Evolutionary conservation across 176 grass and related monocot species (phyloP), one percentile per base, ranked within the genome.

Genomic region (Tillandsia fasciculata): DNA sequence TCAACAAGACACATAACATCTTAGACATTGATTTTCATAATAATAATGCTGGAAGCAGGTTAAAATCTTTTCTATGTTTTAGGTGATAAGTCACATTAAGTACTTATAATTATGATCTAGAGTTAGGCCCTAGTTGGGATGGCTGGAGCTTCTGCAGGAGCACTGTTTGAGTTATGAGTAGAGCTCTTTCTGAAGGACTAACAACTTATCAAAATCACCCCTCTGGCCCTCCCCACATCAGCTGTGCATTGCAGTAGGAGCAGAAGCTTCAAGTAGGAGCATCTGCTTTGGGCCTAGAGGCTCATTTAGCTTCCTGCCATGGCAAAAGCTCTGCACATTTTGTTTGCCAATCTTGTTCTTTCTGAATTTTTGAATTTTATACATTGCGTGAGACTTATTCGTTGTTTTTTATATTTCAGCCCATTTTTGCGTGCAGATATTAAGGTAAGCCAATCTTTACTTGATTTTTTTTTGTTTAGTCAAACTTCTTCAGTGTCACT

Each of bases 381-480:
- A 11, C 2, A n/a, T 72, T 61, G 13, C 73, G 58, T 66, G 64
- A 83, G n/a, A 59, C 63, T 76, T 11, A 28, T 23, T 3, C 59
- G 49, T 77, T 67, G 9, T 74, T 74, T 72, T 75, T 58, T 23
- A 64, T 66, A 33, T 48, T 85, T 71, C 81, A 97, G 93, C 59
- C 82, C 81, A 63, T 97, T 92, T 77, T 83, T 92, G 79, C 86
- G 82, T 66, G 87, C 93, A 17, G 93, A 97, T 77, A 86, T 97
- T 65, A 97, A 97, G 83, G 93, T 96, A 78, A 77, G 52, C 24
- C 12, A 71, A 71, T 23, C 49, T 52, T 76, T 64, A 48, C 75
- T 27, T 74, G 54, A 11, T 2, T 75, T 53, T 53, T 53, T 18
- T 51, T 76, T 66, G 14, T 27, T 48, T 11, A 12, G 2, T 48